Evolutionary conservation across 768 basidiomycete species (phyloP).

Genomic region (Tylopilus cervinicoccineus): DNA sequence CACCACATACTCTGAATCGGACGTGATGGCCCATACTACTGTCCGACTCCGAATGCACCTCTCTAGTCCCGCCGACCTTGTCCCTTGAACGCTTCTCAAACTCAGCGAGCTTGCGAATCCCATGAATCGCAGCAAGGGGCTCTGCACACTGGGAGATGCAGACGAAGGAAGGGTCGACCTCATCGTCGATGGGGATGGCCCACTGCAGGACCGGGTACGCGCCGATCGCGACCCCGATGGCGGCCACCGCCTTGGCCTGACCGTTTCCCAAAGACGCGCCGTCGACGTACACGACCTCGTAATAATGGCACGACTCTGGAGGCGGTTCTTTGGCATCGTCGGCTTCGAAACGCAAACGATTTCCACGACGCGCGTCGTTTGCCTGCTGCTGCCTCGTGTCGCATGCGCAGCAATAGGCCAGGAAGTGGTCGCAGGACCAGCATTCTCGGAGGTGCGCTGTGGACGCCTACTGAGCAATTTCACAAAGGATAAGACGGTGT

Average conservation of each 20-base stretch:
- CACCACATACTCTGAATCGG: conserved; percentile 36
- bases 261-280: conserved; percentile 34
- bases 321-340: neutral
- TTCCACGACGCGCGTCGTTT: neutral
- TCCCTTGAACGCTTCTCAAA: neutral
- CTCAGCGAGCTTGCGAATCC: conserved; percentile 15
- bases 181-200: conserved; percentile 24
- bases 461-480: neutral
- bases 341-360: neutral
- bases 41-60: neutral
- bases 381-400: neutral
- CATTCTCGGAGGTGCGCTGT: conserved; percentile 9
- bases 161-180: conserved; percentile 14
- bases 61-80: neutral
- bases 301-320: conserved; percentile 21
- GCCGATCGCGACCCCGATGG: conserved; percentile 31
- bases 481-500: conserved; percentile 16
- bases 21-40: conserved; percentile 21
- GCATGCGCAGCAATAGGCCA: conserved; percentile 14
- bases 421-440: conserved; percentile 9
- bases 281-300: conserved; percentile 32
- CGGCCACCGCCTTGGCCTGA: conserved; percentile 19
- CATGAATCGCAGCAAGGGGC: conserved; percentile 30
- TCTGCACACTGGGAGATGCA: conserved; percentile 34
- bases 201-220: conserved; percentile 10